Conservation (phyloP, 2,329 filamentous ascomycete genomes). For the Curvularia sp. region DNA sequence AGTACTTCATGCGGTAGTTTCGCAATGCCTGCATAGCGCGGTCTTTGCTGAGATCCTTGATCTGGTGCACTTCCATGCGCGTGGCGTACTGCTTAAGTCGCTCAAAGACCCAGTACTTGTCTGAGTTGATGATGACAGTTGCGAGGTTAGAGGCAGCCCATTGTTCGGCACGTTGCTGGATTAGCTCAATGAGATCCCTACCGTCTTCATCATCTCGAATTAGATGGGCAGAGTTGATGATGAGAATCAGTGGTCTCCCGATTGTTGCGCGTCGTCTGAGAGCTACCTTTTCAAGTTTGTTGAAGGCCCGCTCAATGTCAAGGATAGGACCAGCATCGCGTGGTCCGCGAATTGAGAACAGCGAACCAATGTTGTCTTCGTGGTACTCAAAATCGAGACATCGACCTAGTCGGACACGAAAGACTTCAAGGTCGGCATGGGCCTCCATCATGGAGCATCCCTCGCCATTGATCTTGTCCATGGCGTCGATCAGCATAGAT, state of each 20-base stretch:
- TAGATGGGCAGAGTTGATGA: constrained; percentile 93
- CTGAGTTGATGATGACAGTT: constrained; percentile 92
- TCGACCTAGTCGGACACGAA: constrained; percentile 90
- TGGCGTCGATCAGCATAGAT: constrained; percentile 94
- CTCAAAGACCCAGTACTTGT: constrained; percentile 99
- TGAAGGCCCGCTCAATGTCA: constrained; percentile 95
- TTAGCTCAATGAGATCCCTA: constrained; percentile 88
- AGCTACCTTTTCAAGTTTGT: constrained; percentile 97
- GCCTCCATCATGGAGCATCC: constrained; percentile 96
- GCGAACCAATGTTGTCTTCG: constrained; percentile 95
- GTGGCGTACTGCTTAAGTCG: constrained; percentile 90
- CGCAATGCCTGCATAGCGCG: constrained; percentile 78
- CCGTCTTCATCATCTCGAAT: constrained; percentile 91
- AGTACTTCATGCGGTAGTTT: constrained; percentile 83
- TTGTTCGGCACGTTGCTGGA: constrained; percentile 94
- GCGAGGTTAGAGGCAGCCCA: constrained; percentile 94
- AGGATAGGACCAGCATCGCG: constrained; percentile 89
- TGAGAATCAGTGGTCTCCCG: constrained; percentile 80
- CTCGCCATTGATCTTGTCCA: constrained; percentile 89
- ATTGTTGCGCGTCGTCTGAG: constrained; percentile 69
- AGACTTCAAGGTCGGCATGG: constrained; percentile 93
- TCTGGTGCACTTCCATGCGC: constrained; percentile 90
- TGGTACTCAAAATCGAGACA: constrained; percentile 96
- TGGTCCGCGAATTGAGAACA: constrained; percentile 93
- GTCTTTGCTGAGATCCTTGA: constrained; percentile 80